Conservation (phyloP, 441 rosid species). For the Syzygium malaccense region DNA sequence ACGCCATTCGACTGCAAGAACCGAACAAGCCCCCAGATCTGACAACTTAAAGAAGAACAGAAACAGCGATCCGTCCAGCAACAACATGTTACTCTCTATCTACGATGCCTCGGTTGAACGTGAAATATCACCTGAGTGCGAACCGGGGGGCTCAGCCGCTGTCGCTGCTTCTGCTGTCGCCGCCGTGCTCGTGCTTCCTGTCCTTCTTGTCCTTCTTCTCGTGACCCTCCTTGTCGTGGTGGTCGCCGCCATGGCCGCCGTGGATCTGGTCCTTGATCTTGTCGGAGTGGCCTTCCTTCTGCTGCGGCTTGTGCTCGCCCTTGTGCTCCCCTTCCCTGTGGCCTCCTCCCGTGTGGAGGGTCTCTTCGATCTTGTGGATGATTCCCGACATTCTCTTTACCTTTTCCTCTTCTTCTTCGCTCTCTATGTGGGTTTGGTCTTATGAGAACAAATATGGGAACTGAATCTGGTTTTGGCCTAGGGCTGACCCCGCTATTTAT, state of each 20-base stretch:
- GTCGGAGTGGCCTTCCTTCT: background rate
- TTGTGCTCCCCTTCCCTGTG: background rate
- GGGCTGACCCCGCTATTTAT: background rate
- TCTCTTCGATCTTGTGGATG: slow-evolving; percentile 1
- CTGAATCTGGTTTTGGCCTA: rapidly evolving
- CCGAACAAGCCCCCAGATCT: background rate
- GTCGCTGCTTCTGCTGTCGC: slow-evolving; percentile 1
- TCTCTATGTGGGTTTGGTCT: background rate
- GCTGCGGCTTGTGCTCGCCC: background rate
- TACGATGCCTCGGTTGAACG: background rate
- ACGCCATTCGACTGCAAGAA: background rate
- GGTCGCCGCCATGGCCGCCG: background rate
- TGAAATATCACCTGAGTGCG: background rate
- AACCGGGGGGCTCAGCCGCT: background rate
- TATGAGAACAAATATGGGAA: background rate
- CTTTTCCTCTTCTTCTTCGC: background rate
- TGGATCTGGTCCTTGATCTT: background rate
- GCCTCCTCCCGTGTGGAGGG: slow-evolving; percentile 3
- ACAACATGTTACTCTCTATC: background rate
- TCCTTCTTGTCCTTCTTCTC: background rate
- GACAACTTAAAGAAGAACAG: background rate
- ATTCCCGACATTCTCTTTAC: background rate
- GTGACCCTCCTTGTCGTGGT: background rate
- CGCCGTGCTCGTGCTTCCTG: background rate
- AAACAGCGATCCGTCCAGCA: background rate